Evolutionary conservation across 2,329 filamentous ascomycete species (phyloP).

Genomic region (Fusarium gaditjirri): DNA sequence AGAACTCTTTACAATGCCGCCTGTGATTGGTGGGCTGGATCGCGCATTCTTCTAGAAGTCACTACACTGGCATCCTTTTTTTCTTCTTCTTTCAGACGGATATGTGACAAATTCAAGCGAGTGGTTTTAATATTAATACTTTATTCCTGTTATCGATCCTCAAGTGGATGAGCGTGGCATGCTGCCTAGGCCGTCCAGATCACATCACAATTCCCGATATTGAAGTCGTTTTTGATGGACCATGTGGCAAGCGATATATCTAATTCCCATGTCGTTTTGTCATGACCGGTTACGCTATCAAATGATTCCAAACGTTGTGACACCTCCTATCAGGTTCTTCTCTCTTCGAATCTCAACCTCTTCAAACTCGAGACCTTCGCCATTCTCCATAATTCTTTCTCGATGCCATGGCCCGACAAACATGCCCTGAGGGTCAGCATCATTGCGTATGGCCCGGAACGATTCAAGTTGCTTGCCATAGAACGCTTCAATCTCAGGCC

Average conservation of each 20-base stretch:
- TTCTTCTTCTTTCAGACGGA: conserved; percentile 17
- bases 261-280: conserved; percentile 16
- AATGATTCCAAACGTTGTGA: conserved; percentile 42
- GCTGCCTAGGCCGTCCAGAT: neutral
- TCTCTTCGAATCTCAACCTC: conserved; percentile 49
- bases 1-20: neutral
- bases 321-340: conserved; percentile 40
- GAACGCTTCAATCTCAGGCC: conserved; percentile 70
- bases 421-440: conserved; percentile 83
- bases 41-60: conserved; percentile 8
- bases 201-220: neutral
- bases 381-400: conserved; percentile 66
- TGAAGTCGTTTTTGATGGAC: neutral
- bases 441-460: conserved; percentile 75
- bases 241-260: neutral
- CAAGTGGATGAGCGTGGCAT: neutral
- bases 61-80: conserved; percentile 8
- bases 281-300: conserved; percentile 21
- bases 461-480: conserved; percentile 75
- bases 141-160: conserved; percentile 11
- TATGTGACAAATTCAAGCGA: conserved; percentile 25
- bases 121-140: conserved; percentile 27
- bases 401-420: conserved; percentile 93
- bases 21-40: conserved; percentile 15
- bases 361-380: conserved; percentile 49